Base-by-base conservation (phyloP, 2,329 filamentous ascomycete genomes). In the Aspergillus alliaceus region DNA sequence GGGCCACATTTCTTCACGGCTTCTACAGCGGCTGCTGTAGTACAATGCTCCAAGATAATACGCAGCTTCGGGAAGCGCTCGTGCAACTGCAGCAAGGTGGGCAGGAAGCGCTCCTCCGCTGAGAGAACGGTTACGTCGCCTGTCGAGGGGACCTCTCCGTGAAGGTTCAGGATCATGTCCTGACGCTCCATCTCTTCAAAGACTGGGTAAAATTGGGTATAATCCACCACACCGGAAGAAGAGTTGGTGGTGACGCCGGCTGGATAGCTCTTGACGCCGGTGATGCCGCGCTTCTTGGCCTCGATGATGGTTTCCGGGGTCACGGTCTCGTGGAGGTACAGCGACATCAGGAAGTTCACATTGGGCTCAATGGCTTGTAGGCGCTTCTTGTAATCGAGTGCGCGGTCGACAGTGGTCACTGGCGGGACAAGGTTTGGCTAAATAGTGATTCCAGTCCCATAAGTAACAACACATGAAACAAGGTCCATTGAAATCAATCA, bases 131-230 rank as follows among this genome's bases (percentile, higher is more conserved):
- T 85, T 58, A 84, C 78, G 49, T 72, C 71, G 12, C 69, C 71
- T 27, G 60, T 61, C 32, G 70, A 71, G 6, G 71, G 71, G 27
- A 63, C 63, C 51, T 97, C 93, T 63, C 93, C 93, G 72, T 98
- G 93, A n/a, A 98, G 80, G 77, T 97, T 97, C 40, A 96, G 82
- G n/a, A 96, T 84, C 71, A 96, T 80, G 64, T 88, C 86, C 64
- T 92, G 85, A 58, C 87, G 79, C 71, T 96, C 89, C 93, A 98
- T 97, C 63, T 90, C 90, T n/a, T 82, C 84, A 70, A 98, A 96
- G 14, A 93, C 90, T 6, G 77, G 75, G 57, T 79, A 79, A 64
- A 78, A 77, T 15, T 70, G 63, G 8, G 73, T 70, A 56, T 78
- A 78, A 62, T 78, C 76, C 40, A 77, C 66, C 2, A 80, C 78